Conservation (phyloP, 2,329 filamentous ascomycete genomes). For the Raffaelea ambrosiae region DNA sequence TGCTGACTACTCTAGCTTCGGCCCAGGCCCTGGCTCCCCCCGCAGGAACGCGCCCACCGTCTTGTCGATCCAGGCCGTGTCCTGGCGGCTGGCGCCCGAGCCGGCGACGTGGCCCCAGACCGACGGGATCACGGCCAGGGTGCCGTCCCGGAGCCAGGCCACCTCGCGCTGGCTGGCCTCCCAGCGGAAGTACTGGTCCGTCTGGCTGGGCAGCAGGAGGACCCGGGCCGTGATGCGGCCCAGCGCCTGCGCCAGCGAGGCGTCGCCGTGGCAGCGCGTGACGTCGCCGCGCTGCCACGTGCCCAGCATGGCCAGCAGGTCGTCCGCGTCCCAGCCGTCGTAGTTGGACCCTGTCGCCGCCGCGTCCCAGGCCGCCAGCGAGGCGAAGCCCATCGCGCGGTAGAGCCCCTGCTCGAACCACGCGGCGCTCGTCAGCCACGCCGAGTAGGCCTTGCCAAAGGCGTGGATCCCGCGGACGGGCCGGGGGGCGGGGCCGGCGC, state of each 20-base stretch:
- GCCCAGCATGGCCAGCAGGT: conserved; percentile 39
- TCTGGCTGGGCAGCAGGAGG: conserved; percentile 62
- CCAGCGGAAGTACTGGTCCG: conserved; percentile 73
- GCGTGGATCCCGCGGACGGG: conserved; percentile 49
- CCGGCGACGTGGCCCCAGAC: conserved; percentile 14
- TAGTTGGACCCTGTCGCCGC: conserved; percentile 73
- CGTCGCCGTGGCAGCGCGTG: conserved; percentile 61
- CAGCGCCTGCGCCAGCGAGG: conserved; percentile 58
- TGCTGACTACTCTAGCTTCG: no score
- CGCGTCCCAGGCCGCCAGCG: conserved; percentile 65
- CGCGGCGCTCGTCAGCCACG: conserved; percentile 72
- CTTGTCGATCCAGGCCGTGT: conserved; percentile 6
- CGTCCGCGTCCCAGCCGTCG: conserved; percentile 15
- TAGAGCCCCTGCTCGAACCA: conserved; percentile 69
- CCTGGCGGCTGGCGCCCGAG: conserved; percentile 2
- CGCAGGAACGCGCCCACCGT: conserved; percentile 1
- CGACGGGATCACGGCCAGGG: conserved; percentile 6
- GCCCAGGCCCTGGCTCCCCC: no score
- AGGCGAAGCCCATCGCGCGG: conserved; percentile 55
- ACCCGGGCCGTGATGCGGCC: conserved; percentile 62
- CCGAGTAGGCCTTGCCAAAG: conserved; percentile 66
- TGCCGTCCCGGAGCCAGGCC: conserved; percentile 16
- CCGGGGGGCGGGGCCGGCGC: conserved; percentile 34
- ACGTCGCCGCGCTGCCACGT: conserved; percentile 73
- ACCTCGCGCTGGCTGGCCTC: conserved; percentile 74